These are phyloP conservation scores for Colletotrichum sublineola DNA, from an alignment of 2,329 filamentous ascomycete genomes.

Conservation along the genomic window DNA sequence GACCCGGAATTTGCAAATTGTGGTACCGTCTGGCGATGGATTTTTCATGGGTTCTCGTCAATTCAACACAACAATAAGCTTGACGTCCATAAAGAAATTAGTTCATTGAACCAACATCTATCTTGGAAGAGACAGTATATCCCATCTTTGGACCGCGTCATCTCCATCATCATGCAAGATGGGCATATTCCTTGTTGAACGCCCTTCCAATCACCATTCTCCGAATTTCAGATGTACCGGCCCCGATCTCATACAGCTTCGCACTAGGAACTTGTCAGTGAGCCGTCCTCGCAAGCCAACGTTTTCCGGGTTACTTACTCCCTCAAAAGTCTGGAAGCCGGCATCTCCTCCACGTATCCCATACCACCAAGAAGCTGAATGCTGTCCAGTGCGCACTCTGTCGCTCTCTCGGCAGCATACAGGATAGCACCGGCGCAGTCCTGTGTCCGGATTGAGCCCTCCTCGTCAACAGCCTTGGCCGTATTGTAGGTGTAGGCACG, in stretches of 20 bases:
- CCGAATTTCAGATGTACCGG: conserved; percentile 93
- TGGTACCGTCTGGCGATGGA: neutral
- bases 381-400: conserved; percentile 86
- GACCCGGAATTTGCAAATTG: neutral
- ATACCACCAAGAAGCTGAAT: conserved; percentile 95
- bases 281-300: neutral
- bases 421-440: conserved; percentile 96
- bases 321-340: conserved; percentile 85
- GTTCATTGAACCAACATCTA: neutral
- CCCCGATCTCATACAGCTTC: conserved; percentile 94
- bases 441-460: conserved; percentile 80
- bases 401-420: conserved; percentile 91
- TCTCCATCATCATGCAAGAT: conserved; percentile 39
- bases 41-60: neutral
- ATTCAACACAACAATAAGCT: neutral
- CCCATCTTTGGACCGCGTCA: neutral
- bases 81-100: neutral
- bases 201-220: conserved; percentile 94
- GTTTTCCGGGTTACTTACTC: conserved; percentile 61
- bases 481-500: conserved; percentile 90
- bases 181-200: conserved; percentile 87
- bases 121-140: neutral
- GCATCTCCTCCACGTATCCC: conserved; percentile 96
- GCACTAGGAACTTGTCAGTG: conserved; percentile 61
- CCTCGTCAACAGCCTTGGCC: conserved; percentile 83